Evolutionary conservation across 2,329 filamentous ascomycete genomes (phyloP), one percentile per base, ranked within the genome.

Genomic region (Cordyceps farinosa): DNA sequence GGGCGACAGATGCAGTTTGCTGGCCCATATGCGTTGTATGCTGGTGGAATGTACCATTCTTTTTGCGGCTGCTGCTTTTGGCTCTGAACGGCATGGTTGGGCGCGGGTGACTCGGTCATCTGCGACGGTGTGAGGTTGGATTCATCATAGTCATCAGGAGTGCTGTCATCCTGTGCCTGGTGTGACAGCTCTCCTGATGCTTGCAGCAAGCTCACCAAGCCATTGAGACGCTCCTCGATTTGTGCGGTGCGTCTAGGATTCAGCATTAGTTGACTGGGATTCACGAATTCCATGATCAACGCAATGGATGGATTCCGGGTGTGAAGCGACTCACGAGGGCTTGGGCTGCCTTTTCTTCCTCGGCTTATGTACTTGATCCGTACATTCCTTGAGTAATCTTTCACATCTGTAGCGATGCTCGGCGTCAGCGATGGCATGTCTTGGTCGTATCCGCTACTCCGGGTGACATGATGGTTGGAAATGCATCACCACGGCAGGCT

Each of bases 291-390:
- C 57, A 60, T 60, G 54, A 62, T 48, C 40, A 42, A 32, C 13
- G 34, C 40, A 45, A 50, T 34, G 51, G 55, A 55, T 34, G 36
- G 6, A 2, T 40, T 27, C 45, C 22, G 27, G 17, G 15, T 2
- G 42, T 38, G 10, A 30, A 22, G 32, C 8, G 27, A 77, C 81
- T 75, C 72, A 83, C 81, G 81, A 83, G 38, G 80, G 78, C 64
- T 79, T 82, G 40, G 73, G 74, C 38, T 80, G 77, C 66, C 82
- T 75, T 73, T 83, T 84, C 70, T 84, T 84, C 36, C 82, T 75
- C 3, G 79, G 79, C 30, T 76, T 77, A 67, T 81, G 81, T 32
- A 82, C 70, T 66, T 84, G 81, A 11, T 72, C 74, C 0, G 74
- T 71, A 64, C 82, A 84, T 40, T 78, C 75, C 65, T 83, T 84